A percentile compares a stretch with the other conserved stretches of the same genome.
phyloP scores from a whole-genome alignment of 2,329 filamentous ascomycete species.

The Penicillium hordei region DNA sequence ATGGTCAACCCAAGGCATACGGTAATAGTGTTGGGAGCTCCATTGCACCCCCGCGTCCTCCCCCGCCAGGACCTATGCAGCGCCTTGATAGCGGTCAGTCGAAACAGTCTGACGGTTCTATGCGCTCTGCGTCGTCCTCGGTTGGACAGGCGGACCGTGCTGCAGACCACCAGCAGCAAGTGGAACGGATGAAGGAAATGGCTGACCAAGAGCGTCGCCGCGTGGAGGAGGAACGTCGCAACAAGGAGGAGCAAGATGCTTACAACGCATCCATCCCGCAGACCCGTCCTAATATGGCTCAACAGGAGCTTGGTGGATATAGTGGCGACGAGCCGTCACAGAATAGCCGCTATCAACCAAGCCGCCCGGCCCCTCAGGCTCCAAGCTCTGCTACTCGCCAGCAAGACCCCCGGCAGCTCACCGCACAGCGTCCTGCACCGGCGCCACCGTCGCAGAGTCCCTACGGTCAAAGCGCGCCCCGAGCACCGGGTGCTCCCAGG shows the following conservation, averaged over 20 bases:
- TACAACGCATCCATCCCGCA: conserved; percentile 90
- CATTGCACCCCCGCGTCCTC: conserved; percentile 69
- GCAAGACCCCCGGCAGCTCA: conserved; percentile 55
- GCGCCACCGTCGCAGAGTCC: conserved; percentile 52
- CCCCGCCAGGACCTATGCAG: conserved; percentile 53
- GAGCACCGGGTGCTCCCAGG: conserved; percentile 34
- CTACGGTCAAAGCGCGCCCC: conserved; percentile 36
- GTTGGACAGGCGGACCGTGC: conserved; percentile 57
- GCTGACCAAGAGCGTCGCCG: conserved; percentile 54
- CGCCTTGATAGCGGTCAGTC: conserved; percentile 48
- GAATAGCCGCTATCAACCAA: conserved; percentile 73
- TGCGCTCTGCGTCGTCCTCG: conserved; percentile 37
- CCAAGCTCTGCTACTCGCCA: conserved; percentile 55
- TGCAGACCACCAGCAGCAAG: conserved; percentile 45
- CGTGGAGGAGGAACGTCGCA: conserved; percentile 57
- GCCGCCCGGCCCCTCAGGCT: conserved; percentile 77
- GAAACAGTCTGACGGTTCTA: conserved; percentile 31
- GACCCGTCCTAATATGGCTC: conserved; percentile 73
- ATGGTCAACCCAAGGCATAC: conserved; percentile 46
- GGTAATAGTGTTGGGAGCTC: conserved; percentile 54
- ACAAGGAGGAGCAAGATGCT: conserved; percentile 73
- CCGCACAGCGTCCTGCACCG: conserved; percentile 81
- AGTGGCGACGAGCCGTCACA: conserved; percentile 54
- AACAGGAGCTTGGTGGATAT: conserved; percentile 83
- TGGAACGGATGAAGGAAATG: conserved; percentile 55